A percentile compares a stretch with the other conserved stretches of the same genome.
Evolutionary conservation across 108 stramenopile genomes (phyloP).

Genomic region (Cyclotella choctawhatcheeana): DNA sequence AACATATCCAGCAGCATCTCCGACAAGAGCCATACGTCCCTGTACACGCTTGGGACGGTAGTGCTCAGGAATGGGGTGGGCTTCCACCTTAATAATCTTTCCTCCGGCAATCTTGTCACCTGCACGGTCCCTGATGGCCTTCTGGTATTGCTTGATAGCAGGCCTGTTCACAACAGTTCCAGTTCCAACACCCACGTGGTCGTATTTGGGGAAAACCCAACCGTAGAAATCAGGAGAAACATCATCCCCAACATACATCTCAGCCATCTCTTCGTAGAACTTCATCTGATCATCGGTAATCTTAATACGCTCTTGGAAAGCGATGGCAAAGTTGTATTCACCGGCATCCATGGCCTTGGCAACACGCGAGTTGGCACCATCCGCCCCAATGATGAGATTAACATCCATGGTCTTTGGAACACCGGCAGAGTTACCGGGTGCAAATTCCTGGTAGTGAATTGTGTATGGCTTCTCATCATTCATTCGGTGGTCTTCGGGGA

Average conservation of each 20-base stretch:
- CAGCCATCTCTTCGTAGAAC: constrained; percentile 98
- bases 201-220: constrained; percentile 99
- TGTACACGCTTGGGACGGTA: constrained; percentile 96
- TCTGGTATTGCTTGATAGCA: constrained; percentile 98
- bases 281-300: constrained; percentile 97
- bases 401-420: constrained; percentile 86
- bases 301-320: constrained; percentile 99
- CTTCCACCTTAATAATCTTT: constrained; percentile 99
- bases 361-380: constrained; percentile 98
- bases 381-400: constrained; percentile 94
- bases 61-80: constrained; percentile 99
- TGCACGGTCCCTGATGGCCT: constrained; percentile 98
- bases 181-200: constrained; percentile 98
- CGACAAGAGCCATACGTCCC: constrained; percentile 93
- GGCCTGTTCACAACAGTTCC: constrained; percentile 98
- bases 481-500: constrained; percentile 86
- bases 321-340: constrained; percentile 98
- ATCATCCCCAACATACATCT: constrained; percentile 99
- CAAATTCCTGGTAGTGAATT: constrained; percentile 88
- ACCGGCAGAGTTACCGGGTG: constrained; percentile 71
- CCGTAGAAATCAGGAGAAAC: constrained; percentile 98
- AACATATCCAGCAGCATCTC: constrained; percentile 98
- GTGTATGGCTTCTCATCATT: constrained; percentile 78
- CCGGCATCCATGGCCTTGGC: constrained; percentile 99
- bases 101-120: constrained; percentile 97